These are phyloP conservation scores for Trametes elegans DNA, from an alignment of 768 basidiomycete genomes.

Conservation along the genomic window DNA sequence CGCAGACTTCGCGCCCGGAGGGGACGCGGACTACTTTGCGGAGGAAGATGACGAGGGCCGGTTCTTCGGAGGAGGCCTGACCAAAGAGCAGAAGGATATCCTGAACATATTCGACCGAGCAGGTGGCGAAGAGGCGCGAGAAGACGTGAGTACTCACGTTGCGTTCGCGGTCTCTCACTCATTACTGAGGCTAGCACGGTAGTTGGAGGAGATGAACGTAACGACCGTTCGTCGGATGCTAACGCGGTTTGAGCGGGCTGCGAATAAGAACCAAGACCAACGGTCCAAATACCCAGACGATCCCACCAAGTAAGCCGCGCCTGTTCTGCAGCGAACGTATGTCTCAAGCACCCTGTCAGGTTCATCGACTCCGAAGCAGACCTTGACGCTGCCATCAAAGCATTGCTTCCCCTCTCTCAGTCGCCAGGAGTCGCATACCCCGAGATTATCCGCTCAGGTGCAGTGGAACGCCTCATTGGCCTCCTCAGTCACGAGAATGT, in stretches of 20 bases:
- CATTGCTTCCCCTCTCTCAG: conserved; percentile 86
- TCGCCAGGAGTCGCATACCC: conserved; percentile 81
- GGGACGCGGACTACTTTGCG: conserved; percentile 85
- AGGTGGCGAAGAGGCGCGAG: conserved; percentile 57
- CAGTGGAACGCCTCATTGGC: conserved; percentile 69
- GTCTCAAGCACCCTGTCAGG: conserved; percentile 39
- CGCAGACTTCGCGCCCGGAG: conserved; percentile 73
- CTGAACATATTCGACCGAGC: conserved; percentile 89
- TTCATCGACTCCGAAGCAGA: conserved; percentile 99
- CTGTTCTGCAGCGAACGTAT: not conserved
- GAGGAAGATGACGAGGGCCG: conserved; percentile 93
- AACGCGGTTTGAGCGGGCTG: conserved; percentile 80
- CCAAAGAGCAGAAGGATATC: conserved; percentile 91
- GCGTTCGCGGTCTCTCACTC: conserved; percentile 1
- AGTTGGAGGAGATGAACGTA: conserved; percentile 69
- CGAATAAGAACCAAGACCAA: conserved; percentile 94
- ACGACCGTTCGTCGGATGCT: conserved; percentile 72
- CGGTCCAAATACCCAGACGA: conserved; percentile 94
- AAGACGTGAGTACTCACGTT: conserved; percentile 50
- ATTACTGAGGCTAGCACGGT: conserved; percentile 17
- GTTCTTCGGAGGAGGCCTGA: conserved; percentile 93
- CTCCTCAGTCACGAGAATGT: conserved; percentile 94
- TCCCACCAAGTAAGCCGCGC: conserved; percentile 71
- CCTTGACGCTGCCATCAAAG: conserved; percentile 83
- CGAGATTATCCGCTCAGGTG: conserved; percentile 78